Conservation (phyloP, 169 alveolate genomes). For the Cryptosporidium viatorum region DNA sequence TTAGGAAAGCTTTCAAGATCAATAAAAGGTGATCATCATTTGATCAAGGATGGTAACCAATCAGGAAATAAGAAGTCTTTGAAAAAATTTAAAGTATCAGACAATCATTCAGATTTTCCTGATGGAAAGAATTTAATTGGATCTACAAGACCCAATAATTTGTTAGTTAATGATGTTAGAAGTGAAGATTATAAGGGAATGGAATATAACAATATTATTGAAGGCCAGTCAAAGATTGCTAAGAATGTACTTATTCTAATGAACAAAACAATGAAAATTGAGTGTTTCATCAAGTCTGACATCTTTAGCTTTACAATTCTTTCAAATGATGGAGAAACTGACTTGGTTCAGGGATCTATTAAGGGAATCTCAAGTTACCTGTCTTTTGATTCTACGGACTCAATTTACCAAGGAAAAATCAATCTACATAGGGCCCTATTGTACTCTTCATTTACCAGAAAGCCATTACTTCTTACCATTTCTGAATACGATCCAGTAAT, state of each 20-base stretch:
- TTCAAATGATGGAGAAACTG: conserved; percentile 1
- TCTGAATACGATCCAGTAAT: conserved; percentile 56
- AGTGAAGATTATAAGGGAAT: neutral
- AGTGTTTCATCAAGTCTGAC: conserved; percentile 41
- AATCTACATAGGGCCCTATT: conserved; percentile 46
- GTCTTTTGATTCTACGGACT: conserved; percentile 19
- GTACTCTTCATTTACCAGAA: conserved; percentile 41
- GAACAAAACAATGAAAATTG: conserved; percentile 48
- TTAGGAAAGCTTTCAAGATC: neutral
- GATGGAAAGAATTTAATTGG: too few relatives aligned
- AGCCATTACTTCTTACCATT: conserved; percentile 29
- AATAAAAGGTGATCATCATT: neutral
- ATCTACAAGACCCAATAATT: too few relatives aligned
- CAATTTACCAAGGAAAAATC: conserved; percentile 46
- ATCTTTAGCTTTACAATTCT: conserved; percentile 40
- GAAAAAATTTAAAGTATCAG: neutral
- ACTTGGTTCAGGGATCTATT: conserved; percentile 53
- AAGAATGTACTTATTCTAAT: conserved; percentile 20
- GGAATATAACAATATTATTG: neutral
- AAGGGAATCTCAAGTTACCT: conserved; percentile 29
- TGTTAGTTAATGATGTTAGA: too few relatives aligned
- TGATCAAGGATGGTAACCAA: neutral
- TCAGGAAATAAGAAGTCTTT: neutral
- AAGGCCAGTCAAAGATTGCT: neutral
- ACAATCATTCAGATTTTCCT: too few relatives aligned